These are phyloP conservation scores for Penicillium mononematosum DNA, from an alignment of 495 filamentous ascomycete genomes.

Conservation along the genomic window DNA sequence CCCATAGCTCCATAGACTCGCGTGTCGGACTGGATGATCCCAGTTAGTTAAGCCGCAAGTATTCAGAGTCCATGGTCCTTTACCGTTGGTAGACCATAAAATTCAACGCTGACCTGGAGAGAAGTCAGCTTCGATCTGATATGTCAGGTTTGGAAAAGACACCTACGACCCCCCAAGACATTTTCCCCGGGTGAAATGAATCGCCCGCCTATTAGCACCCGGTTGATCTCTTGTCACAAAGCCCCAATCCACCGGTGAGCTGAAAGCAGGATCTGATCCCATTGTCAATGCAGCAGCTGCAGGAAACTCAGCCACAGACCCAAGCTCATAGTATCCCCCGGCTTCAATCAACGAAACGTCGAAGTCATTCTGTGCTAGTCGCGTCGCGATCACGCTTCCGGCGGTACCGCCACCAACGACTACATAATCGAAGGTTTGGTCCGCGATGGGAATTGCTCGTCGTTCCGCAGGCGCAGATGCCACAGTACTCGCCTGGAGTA, in stretches of 20 bases:
- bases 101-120: conserved; percentile 44
- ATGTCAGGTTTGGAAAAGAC: not conserved
- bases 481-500: conserved; percentile 6
- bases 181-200: conserved; percentile 42
- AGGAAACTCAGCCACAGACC: conserved; percentile 30
- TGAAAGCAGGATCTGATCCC: conserved; percentile 23
- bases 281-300: conserved; percentile 34
- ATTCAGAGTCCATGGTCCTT: not conserved
- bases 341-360: conserved; percentile 56
- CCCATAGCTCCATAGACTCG: conserved; percentile 54
- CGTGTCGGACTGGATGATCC: conserved; percentile 29
- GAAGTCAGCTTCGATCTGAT: not conserved
- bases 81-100: conserved; percentile 49
- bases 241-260: conserved; percentile 51
- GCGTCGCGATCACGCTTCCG: conserved; percentile 48
- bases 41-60: not conserved
- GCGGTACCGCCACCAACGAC: conserved; percentile 58
- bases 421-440: conserved; percentile 49
- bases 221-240: conserved; percentile 42
- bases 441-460: conserved; percentile 6
- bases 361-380: conserved; percentile 41
- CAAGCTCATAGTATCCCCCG: conserved; percentile 53
- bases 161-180: conserved; percentile 37
- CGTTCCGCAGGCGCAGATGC: not conserved
- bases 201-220: conserved; percentile 32